Evolutionary conservation across 331 rosid species (phyloP).

Genomic region (Saraca asoca): DNA sequence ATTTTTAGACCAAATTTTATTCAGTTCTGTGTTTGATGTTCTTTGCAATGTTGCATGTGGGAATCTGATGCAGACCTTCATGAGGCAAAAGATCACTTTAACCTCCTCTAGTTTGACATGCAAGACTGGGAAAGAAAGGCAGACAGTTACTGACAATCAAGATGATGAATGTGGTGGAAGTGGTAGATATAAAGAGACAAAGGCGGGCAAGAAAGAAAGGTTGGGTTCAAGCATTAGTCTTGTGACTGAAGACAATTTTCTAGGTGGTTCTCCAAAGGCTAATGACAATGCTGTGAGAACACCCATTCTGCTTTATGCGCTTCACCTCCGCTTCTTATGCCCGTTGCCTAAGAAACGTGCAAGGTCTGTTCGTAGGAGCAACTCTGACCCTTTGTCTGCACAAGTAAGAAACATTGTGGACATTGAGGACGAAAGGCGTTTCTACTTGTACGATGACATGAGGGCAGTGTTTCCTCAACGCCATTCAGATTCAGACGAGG

Average conservation of each 20-base stretch:
- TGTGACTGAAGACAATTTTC: conserved; percentile 33
- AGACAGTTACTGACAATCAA: conserved; percentile 31
- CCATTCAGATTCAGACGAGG: conserved; percentile 95
- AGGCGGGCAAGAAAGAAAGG: conserved; percentile 33
- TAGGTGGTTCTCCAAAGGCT: conserved; percentile 43
- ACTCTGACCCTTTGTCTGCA: conserved; percentile 44
- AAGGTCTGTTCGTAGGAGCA: conserved; percentile 64
- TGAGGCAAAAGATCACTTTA: conserved; percentile 76
- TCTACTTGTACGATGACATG: conserved; percentile 84
- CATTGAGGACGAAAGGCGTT: conserved; percentile 57
- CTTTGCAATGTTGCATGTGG: conserved; percentile 22
- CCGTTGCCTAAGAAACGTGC: conserved; percentile 65
- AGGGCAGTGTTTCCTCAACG: conserved; percentile 98
- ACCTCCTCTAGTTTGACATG: conserved; percentile 43
- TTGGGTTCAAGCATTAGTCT: conserved; percentile 22
- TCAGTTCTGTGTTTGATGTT: conserved; percentile 13
- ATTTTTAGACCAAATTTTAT: neutral
- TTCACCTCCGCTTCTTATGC: conserved; percentile 85
- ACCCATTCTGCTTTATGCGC: conserved; percentile 78
- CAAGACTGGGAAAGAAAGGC: conserved; percentile 40
- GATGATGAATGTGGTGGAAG: conserved; percentile 28
- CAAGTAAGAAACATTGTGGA: conserved; percentile 42
- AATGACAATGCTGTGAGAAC: conserved; percentile 43
- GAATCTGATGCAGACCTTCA: conserved; percentile 56
- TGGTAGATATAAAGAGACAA: conserved; percentile 24